Evolutionary conservation across 257 asterid species (phyloP), one percentile per base, ranked within the genome.

Genomic region (Haberlea rhodopensis): DNA sequence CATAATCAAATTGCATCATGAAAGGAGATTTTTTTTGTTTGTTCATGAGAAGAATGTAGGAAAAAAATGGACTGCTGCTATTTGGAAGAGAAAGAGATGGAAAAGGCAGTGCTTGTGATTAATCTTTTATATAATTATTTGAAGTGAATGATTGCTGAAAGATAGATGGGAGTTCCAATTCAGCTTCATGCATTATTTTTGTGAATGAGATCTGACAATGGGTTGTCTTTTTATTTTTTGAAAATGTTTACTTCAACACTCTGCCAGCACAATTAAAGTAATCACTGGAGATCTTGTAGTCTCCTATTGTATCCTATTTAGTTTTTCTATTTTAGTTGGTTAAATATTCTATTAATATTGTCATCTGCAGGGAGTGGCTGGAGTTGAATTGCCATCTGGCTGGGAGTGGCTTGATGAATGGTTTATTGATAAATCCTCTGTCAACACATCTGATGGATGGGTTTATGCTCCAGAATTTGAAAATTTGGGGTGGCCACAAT

Each of bases 361-460:
- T 67, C 22, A 18, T 58, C 48, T 77, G 40, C 90, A 91, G 98
- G 85, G 73, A 70, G 63, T 78, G 53, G 71, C 81, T 72, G 82
- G 81, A 72, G 82, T 84, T 62, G 77, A 77, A 69, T 74, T 87
- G 73, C 87, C 95, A n/a, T 73, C 92, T 61, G 92, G 94, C 26
- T 87, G 92, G 95, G 83, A 82, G 64, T 89, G 97, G 97, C 63
- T 80, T 80, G 95, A 85, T 69, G 95, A 81, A 70, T 91, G 98
- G 98, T 89, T 70, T 68, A 80, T 91, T 10, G 98, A 91, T 72
- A 73, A 80, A 45, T 73, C 76, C 52, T 75, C 95, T 29, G 84
- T 82, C 67, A 81, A 76, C 56, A 78, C 84, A 37, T 78, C 82
- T 70, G 98, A 89, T 76, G 98, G 98, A 74, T 91, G 96, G 97